These are phyloP conservation scores for Fraxinus greggii DNA, from an alignment of 305 asterid genomes.

Conservation along the genomic window DNA sequence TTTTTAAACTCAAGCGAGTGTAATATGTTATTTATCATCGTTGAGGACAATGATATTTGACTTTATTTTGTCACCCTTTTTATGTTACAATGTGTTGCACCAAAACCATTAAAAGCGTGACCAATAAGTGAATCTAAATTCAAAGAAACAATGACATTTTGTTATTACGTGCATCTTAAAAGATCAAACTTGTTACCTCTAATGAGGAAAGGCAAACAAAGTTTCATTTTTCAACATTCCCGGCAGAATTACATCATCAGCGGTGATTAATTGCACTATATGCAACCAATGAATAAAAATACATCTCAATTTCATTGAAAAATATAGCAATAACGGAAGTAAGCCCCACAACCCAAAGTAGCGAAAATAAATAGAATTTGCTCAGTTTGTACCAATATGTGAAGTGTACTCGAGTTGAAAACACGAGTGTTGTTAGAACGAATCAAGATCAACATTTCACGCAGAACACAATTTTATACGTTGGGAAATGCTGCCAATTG, in stretches of 20 bases:
- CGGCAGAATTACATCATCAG: too few species aligned
- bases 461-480: not conserved
- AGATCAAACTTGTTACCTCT: too few species aligned
- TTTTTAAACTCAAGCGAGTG: not conserved
- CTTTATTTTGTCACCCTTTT: conserved; percentile 2
- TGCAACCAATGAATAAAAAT: too few species aligned
- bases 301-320: too few species aligned
- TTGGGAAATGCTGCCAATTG: not conserved
- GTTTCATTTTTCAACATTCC: too few species aligned
- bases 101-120: not conserved
- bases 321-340: too few species aligned
- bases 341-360: too few species aligned
- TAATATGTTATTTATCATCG: not conserved
- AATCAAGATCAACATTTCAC: not conserved
- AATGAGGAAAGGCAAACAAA: too few species aligned
- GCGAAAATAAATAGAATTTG: too few species aligned
- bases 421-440: not conserved
- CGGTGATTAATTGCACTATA: too few species aligned
- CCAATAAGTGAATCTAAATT: not conserved
- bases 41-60: not conserved
- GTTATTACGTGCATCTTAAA: too few species aligned
- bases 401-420: not conserved
- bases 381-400: not conserved
- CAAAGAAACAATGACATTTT: not conserved
- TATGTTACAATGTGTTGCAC: conserved; percentile 3